A percentile compares a stretch with the other conserved stretches of the same genome.
These are phyloP conservation scores for Plasmodium vivax DNA, from an alignment of 169 alveolate genomes.

Conservation along the genomic window DNA sequence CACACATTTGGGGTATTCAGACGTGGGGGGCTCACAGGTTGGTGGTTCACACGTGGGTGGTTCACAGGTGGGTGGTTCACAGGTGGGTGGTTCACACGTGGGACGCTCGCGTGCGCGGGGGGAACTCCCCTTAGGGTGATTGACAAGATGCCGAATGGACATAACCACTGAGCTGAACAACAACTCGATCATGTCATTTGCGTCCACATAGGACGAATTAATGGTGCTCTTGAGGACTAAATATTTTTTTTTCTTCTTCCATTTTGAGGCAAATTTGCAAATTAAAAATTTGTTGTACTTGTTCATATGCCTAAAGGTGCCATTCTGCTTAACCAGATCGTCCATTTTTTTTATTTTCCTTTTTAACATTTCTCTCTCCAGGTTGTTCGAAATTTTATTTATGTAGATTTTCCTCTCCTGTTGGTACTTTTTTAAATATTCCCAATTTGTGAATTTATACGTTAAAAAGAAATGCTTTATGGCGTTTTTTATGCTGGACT, in stretches of 20 bases:
- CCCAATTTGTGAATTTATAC: not conserved
- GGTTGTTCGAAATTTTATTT: conserved; percentile 12
- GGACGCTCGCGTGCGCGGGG: not conserved
- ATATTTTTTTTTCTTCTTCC: conserved; percentile 30
- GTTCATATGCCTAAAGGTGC: conserved; percentile 17
- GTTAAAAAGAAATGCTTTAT: conserved; percentile 24
- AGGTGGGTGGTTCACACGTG: not conserved
- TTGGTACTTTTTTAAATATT: conserved; percentile 29
- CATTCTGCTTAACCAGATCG: conserved; percentile 19
- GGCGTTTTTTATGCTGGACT: conserved; percentile 15
- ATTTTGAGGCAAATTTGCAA: conserved; percentile 6
- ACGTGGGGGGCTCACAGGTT: not conserved
- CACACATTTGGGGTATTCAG: conserved; percentile 20
- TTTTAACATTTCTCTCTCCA: conserved; percentile 45
- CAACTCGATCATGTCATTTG: conserved; percentile 29
- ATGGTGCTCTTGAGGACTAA: conserved; percentile 13
- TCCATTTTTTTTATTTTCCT: conserved; percentile 48
- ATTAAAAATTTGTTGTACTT: conserved; percentile 49
- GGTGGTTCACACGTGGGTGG: too few species aligned
- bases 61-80: conserved; percentile 7
- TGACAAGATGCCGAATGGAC: conserved; percentile 5
- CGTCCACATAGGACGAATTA: conserved; percentile 9
- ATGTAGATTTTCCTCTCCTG: conserved; percentile 29
- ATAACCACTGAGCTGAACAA: conserved; percentile 5
- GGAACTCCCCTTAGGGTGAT: not conserved